These are phyloP conservation scores for Globisporangium irregulare DNA, from an alignment of 352 stramenopile species.

Conservation along the genomic window DNA sequence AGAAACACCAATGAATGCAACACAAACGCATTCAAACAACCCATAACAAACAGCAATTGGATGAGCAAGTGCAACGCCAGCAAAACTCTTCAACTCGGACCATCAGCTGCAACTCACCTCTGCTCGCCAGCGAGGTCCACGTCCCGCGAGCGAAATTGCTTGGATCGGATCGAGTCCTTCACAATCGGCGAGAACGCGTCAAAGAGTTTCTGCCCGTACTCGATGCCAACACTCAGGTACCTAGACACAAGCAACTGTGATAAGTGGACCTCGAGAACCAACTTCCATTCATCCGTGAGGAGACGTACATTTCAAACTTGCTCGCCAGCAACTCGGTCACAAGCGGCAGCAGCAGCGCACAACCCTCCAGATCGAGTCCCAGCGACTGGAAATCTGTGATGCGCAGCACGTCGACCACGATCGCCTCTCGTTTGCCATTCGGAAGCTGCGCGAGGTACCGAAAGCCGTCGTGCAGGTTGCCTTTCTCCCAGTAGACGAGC, in stretches of 20 bases:
- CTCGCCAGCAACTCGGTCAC: slow-evolving; percentile 62
- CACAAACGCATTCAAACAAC: slow-evolving; percentile 1
- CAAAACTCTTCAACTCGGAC: not conserved
- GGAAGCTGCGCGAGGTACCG: slow-evolving; percentile 65
- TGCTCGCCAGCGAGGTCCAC: slow-evolving; percentile 78
- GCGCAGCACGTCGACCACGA: slow-evolving; percentile 69
- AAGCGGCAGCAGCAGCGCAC: slow-evolving; percentile 71
- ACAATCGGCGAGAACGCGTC: slow-evolving; percentile 73
- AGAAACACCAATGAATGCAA: not conserved
- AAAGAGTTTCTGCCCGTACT: slow-evolving; percentile 61
- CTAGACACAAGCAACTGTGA: slow-evolving; percentile 15
- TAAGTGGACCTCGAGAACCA: not conserved
- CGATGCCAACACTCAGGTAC: slow-evolving; percentile 58
- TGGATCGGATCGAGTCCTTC: slow-evolving; percentile 52
- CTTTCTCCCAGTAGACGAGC: slow-evolving; percentile 66
- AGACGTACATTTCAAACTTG: slow-evolving; percentile 63
- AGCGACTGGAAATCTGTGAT: slow-evolving; percentile 60
- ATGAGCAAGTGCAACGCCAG: not conserved
- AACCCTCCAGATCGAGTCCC: slow-evolving; percentile 70
- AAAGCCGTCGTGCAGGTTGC: slow-evolving; percentile 62
- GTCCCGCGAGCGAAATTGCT: slow-evolving; percentile 44
- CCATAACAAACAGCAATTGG: not conserved
- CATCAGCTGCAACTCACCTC: slow-evolving; percentile 27
- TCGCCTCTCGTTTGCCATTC: slow-evolving; percentile 62
- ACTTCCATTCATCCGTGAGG: not conserved